phyloP scores from a whole-genome alignment of 2,329 filamentous ascomycete genomes.

The Ophiosphaerella herpotricha region DNA sequence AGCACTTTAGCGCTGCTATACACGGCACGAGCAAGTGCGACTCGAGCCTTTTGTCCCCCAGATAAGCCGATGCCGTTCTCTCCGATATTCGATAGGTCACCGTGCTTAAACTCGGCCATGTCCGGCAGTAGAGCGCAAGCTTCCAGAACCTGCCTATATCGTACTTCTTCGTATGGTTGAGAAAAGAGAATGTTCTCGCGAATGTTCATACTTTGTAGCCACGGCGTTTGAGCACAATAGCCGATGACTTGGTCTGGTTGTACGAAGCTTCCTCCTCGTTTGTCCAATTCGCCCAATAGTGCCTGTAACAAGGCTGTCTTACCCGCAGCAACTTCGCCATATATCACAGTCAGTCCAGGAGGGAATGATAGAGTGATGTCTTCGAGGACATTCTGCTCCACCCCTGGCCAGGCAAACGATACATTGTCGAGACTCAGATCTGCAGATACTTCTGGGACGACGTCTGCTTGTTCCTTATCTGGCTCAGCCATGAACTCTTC shows the following conservation, averaged over 20 bases:
- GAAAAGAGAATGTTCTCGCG: slow-evolving; percentile 71
- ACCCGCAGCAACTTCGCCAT: slow-evolving; percentile 66
- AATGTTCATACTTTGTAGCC: slow-evolving; percentile 72
- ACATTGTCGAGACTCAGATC: slow-evolving; percentile 62
- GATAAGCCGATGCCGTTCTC: slow-evolving; percentile 66
- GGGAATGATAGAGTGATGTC: slow-evolving; percentile 61
- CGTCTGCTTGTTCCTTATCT: slow-evolving; percentile 65
- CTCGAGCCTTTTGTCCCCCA: slow-evolving; percentile 64
- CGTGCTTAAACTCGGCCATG: slow-evolving; percentile 65
- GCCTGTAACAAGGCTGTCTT: slow-evolving; percentile 67
- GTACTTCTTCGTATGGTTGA: slow-evolving; percentile 67
- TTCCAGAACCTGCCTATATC: slow-evolving; percentile 71
- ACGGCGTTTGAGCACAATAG: slow-evolving; percentile 69
- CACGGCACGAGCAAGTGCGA: slow-evolving; percentile 64
- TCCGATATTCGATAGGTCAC: slow-evolving; percentile 65
- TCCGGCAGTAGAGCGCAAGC: slow-evolving; percentile 66
- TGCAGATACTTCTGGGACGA: slow-evolving; percentile 42
- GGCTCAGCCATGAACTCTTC: slow-evolving; percentile 87
- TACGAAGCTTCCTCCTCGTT: slow-evolving; percentile 55
- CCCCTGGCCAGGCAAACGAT: slow-evolving; percentile 80
- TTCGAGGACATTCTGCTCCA: slow-evolving; percentile 58
- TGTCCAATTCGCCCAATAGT: slow-evolving; percentile 63
- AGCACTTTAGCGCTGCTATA: slow-evolving; percentile 61
- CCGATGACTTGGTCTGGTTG: slow-evolving; percentile 62
- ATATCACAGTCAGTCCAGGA: slow-evolving; percentile 62